Percentiles rank a stretch among this genome's conserved stretches.
Evolutionary conservation across 257 asterid species (phyloP).

Genomic region (Nicotiana noctiflora): DNA sequence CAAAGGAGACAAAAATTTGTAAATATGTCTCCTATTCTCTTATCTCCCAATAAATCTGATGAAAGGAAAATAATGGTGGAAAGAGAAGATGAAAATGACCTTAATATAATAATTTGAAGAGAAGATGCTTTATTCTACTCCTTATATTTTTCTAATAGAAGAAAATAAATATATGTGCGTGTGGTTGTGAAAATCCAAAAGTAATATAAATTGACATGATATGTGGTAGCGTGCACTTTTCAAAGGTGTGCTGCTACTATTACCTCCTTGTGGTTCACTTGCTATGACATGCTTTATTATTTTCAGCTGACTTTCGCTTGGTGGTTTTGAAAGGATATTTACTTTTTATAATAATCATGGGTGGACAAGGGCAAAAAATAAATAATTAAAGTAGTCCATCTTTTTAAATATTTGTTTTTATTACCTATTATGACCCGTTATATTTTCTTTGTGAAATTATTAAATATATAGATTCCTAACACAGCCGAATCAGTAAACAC

Average conservation of each 20-base stretch:
- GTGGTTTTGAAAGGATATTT: too few species aligned
- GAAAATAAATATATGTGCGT: background rate
- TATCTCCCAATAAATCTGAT: background rate
- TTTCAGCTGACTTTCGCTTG: background rate
- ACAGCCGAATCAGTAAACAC: too few species aligned
- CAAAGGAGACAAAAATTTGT: background rate
- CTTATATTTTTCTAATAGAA: background rate
- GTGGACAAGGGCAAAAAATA: too few species aligned
- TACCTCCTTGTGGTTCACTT: background rate
- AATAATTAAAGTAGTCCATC: too few species aligned
- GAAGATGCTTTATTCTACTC: background rate
- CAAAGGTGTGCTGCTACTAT: background rate
- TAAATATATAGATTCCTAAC: too few species aligned
- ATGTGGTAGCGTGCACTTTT: background rate
- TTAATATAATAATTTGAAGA: background rate
- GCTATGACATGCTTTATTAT: background rate
- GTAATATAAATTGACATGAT: background rate
- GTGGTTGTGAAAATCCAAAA: background rate
- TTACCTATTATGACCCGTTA: too few species aligned
- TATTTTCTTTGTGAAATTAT: too few species aligned
- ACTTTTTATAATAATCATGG: too few species aligned
- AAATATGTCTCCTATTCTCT: background rate
- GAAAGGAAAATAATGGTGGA: constrained; percentile 1
- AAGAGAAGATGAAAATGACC: background rate
- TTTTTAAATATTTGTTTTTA: too few species aligned